Conservation (phyloP, 148 eudicot species). For the Heliosperma pusillum region DNA sequence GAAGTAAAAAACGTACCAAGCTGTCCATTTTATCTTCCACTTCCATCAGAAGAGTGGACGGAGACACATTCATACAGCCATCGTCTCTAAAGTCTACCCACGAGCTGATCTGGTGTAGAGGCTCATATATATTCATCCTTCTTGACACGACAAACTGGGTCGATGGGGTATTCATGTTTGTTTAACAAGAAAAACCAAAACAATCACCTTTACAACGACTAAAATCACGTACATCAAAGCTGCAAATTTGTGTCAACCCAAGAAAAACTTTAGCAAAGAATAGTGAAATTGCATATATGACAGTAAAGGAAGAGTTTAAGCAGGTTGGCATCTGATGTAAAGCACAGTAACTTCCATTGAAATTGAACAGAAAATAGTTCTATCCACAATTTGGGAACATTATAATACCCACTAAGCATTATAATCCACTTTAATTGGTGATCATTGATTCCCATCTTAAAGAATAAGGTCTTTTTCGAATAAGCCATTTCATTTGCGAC, state of each 20-base stretch:
- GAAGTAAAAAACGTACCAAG: conserved; percentile 70
- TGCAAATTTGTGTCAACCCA: conserved; percentile 11
- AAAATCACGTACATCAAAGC: conserved; percentile 13
- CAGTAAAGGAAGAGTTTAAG: background rate
- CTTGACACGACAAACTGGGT: conserved; percentile 60
- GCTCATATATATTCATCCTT: conserved; percentile 80
- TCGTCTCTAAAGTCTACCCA: conserved; percentile 80
- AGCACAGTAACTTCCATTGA: conserved; percentile 6
- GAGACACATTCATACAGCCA: conserved; percentile 46
- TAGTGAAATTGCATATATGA: background rate
- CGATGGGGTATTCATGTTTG: conserved; percentile 58
- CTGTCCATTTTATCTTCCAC: conserved; percentile 53
- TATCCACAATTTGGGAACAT: conserved; percentile 13
- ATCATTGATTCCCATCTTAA: conserved; percentile 13
- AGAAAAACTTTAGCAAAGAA: background rate
- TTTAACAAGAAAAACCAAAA: conserved; percentile 10
- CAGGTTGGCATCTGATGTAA: conserved; percentile 5
- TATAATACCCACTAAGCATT: conserved; percentile 6
- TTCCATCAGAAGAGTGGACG: conserved; percentile 46
- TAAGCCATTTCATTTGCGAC: conserved; percentile 6
- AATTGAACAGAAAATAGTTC: conserved; percentile 1
- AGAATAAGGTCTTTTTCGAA: conserved; percentile 10
- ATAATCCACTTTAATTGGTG: conserved; percentile 11
- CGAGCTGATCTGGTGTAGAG: conserved; percentile 70
- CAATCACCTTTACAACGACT: background rate